Conservation (phyloP, 139 green algal genomes). For the Chlamydomonas incerta region DNA sequence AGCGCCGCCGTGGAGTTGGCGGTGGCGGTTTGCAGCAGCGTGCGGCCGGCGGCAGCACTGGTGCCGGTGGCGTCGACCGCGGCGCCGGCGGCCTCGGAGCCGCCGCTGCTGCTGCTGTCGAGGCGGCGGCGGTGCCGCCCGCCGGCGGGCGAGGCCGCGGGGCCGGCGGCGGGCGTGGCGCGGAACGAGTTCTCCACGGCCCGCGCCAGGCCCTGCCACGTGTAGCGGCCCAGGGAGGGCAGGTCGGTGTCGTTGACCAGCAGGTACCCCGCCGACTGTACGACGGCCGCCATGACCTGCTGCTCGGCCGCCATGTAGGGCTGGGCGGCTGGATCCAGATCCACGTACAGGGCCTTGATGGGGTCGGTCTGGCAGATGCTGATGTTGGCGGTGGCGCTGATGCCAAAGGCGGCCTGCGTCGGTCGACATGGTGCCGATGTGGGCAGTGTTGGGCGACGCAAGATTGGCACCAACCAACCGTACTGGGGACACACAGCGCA, state of each 20-base stretch:
- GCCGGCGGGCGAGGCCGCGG: background rate
- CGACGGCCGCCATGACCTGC: slow-evolving; percentile 21
- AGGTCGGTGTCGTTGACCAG: background rate
- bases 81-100: background rate
- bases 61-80: background rate
- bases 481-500: no score
- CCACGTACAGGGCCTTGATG: slow-evolving; percentile 31
- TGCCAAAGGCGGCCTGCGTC: slow-evolving; percentile 16
- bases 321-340: background rate
- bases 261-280: slow-evolving; percentile 14
- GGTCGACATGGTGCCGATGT: no score
- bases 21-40: background rate
- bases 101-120: no score
- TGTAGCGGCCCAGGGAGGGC: background rate
- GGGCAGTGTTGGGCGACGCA: no score
- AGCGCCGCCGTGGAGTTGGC: background rate
- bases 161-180: background rate
- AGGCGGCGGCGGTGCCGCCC: background rate
- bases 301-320: slow-evolving; percentile 7
- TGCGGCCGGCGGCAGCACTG: background rate
- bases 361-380: slow-evolving; percentile 12
- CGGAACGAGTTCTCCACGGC: slow-evolving; percentile 2
- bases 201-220: background rate
- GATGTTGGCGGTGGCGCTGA: slow-evolving; percentile 22
- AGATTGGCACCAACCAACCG: no score